Base-by-base conservation (phyloP, 148 eudicot species). In the Limonium bicolor region DNA sequence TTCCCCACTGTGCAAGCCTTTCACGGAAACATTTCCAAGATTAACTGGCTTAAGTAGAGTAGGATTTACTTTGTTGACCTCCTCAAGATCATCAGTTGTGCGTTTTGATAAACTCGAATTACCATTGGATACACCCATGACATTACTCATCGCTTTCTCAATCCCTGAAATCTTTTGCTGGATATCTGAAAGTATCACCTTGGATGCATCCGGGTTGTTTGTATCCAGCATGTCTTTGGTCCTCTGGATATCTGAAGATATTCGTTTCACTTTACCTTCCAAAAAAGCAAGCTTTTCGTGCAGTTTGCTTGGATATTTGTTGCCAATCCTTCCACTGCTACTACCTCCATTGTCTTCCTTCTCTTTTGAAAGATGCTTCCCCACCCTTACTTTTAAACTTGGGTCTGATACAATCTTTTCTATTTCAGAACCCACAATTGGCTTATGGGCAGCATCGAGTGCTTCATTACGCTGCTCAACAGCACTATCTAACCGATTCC, bases 251-350 rank as follows among this genome's bases (percentile, higher is more conserved):
- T 88, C 97, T 9, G 84, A 63, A n/a, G 94, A 83, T 40, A 88
- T 88, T 58, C 83, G 68, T 69, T 84, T 80, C 51, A 88, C 94
- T 56, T 77, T 88, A 31, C 84, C 97, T 58, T 88, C 94, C 67
- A 88, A 62, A 62, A 65, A 75, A 0, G 97, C 94, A 41, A 88
- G 80, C 67, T 80, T 83, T 56, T 80, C 97, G 12, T 84, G 97
- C 24, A 88, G 56, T 60, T 70, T 80, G 58, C 82, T 84, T 1
- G 80, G 66, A 25, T 69, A 59, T 68, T 77, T 83, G 20, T 60
- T 59, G 34, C 33, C 57, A 32, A 31, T 55, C 31, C 56, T 25
- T 16, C 63, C 57, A 59, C 68, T 48, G 13, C 3, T 7, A 41
- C 53, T 25, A 20, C 24, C 74, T 31, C 41, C 79, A 20, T 5